phyloP scores from a whole-genome alignment of 768 basidiomycete species.

The Hypholoma fasciculare region DNA sequence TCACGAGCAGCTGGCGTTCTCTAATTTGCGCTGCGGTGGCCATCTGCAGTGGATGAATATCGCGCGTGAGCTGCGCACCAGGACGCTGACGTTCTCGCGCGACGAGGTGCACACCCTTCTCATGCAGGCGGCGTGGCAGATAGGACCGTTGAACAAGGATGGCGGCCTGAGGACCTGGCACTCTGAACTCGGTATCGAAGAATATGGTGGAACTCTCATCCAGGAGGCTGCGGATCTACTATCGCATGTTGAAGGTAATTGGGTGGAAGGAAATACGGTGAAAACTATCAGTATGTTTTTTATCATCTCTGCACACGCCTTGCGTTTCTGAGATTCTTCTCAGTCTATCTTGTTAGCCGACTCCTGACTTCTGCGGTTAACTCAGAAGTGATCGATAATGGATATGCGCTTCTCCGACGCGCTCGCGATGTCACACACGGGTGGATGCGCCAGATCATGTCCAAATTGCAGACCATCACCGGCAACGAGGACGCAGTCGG shows the following conservation, averaged over 20 bases:
- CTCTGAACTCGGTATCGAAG: slow-evolving; percentile 25
- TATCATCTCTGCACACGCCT: neutral
- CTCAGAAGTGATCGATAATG: slow-evolving; percentile 12
- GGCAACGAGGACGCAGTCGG: slow-evolving; percentile 11
- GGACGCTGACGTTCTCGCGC: slow-evolving; percentile 35
- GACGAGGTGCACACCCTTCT: slow-evolving; percentile 43
- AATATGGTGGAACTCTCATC: slow-evolving; percentile 37
- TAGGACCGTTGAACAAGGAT: slow-evolving; percentile 16
- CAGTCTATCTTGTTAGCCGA: slow-evolving; percentile 35
- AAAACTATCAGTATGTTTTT: slow-evolving; percentile 18
- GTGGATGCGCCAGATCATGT: slow-evolving; percentile 37
- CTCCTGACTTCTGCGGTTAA: slow-evolving; percentile 28
- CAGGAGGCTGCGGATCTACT: slow-evolving; percentile 34
- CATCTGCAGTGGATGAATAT: slow-evolving; percentile 54
- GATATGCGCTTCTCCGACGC: slow-evolving; percentile 27
- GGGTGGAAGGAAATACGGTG: slow-evolving; percentile 28
- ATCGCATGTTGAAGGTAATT: slow-evolving; percentile 38
- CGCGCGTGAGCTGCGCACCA: slow-evolving; percentile 39
- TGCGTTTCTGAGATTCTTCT: slow-evolving; percentile 21
- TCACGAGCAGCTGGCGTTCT: slow-evolving; percentile 48
- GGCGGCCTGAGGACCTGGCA: slow-evolving; percentile 35
- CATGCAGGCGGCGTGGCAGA: slow-evolving; percentile 44
- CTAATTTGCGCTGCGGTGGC: slow-evolving; percentile 42
- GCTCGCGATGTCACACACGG: slow-evolving; percentile 29
- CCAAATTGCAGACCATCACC: slow-evolving; percentile 16